Evolutionary conservation across 129 eudicot genomes (phyloP).

Genomic region (Apium graveolens): DNA sequence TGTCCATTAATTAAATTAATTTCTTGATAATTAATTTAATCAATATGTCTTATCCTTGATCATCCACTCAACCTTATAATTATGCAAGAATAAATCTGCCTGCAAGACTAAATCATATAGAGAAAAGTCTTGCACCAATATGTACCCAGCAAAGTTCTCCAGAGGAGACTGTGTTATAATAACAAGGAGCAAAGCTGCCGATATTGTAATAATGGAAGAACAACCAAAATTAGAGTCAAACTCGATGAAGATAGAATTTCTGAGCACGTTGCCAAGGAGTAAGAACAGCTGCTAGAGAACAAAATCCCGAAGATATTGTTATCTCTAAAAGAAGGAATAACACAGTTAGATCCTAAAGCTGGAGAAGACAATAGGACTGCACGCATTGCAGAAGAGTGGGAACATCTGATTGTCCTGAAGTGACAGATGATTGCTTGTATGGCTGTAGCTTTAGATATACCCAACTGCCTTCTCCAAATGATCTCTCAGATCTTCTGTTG

Average conservation of each 20-base stretch:
- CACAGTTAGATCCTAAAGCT: slow-evolving; percentile 19
- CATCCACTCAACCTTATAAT: too few relatives aligned
- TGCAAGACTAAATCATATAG: too few relatives aligned
- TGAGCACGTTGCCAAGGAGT: slow-evolving; percentile 49
- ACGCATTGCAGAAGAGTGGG: slow-evolving; percentile 73
- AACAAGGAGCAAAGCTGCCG: slow-evolving; percentile 13
- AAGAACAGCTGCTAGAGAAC: slow-evolving; percentile 63
- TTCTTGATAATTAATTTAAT: too few relatives aligned
- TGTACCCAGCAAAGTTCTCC: too few relatives aligned
- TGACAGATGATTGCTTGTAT: too few relatives aligned
- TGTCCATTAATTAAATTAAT: too few relatives aligned
- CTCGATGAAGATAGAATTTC: slow-evolving; percentile 26
- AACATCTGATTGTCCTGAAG: slow-evolving; percentile 55
- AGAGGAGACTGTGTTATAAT: slow-evolving; percentile 16
- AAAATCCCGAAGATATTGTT: slow-evolving; percentile 32
- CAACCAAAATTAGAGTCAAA: slow-evolving; percentile 21
- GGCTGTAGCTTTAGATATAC: too few relatives aligned
- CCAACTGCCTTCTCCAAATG: too few relatives aligned
- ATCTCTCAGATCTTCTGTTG: too few relatives aligned
- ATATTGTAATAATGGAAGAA: slow-evolving; percentile 22
- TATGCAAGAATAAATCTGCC: too few relatives aligned
- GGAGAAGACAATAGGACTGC: slow-evolving; percentile 34
- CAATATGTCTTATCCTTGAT: too few relatives aligned
- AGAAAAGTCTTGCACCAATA: too few relatives aligned
- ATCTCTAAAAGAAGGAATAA: slow-evolving; percentile 27